Base-by-base conservation (phyloP, 179 eudicot species). In the Spergularia azorica region DNA sequence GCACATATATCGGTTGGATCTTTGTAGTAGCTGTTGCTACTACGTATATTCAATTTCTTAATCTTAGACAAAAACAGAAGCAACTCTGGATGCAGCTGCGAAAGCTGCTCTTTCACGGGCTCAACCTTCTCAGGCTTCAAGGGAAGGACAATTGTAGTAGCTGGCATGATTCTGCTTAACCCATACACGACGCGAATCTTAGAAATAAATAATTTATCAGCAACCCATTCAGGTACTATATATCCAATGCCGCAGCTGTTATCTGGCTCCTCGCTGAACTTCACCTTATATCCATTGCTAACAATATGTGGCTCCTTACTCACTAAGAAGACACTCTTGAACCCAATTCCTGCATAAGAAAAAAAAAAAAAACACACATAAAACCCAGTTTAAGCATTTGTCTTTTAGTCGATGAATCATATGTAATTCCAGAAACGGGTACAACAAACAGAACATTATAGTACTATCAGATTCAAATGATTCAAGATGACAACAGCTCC, bases 221-320 rank as follows among this genome's bases (percentile, higher is more conserved):
- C 54, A 63, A 83, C 74, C 88, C 88, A 80, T 65, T 83, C 79
- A 32, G 84, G 86, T 3, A 85, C 88, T 26, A 83, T 81, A 55
- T 87, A 84, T 9, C 86, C 82, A 10, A 87, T 73, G 17, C 81
- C 82, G 69, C 85, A 84, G 59, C 71, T n/a, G 3, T 3, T 52
- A 43, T 76, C 58, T 17, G 85, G 88, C 18, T 78, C 72, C 63
- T 81, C 86, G 59, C 59, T 74, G 12, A 87, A 85, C 41, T 77
- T 79, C 26, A 87, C 82, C 70, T 78, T 78, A 36, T 87, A 87
- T 39, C 88, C 88, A 43, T 80, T 86, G 79, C 86, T 83, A 54
- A 85, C 21, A 13, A 85, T 79, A 18, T 83, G 78, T 20, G 89
- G 87, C 36, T 71, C 61, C 43, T 64, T 61, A 9, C 78, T 80